Conservation (phyloP, 2,329 filamentous ascomycete genomes). For the Pyrenochaeta sp. region DNA sequence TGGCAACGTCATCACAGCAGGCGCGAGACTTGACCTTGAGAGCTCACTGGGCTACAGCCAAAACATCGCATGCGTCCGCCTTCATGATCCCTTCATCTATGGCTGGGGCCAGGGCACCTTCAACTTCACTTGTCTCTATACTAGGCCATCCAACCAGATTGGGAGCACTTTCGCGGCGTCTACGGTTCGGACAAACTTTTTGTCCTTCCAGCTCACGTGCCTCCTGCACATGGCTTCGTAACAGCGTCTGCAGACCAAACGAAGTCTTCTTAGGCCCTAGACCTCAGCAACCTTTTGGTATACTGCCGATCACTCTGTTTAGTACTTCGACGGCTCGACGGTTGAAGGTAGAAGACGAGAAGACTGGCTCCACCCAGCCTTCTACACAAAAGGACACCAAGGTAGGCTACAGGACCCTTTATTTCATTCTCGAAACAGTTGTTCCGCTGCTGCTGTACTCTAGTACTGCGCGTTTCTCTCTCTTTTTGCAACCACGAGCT, state of each 20-base stretch:
- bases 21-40: constrained; percentile 10
- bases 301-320: constrained; percentile 20
- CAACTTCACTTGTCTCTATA: constrained; percentile 13
- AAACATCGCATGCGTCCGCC: constrained; percentile 14
- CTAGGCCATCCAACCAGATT: constrained; percentile 13
- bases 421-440: neutral
- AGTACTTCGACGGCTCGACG: constrained; percentile 27
- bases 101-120: constrained; percentile 27
- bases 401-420: constrained; percentile 19
- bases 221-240: constrained; percentile 28
- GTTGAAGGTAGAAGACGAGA: constrained; percentile 16
- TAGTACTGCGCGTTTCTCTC: neutral
- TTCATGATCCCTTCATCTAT: constrained; percentile 20
- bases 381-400: constrained; percentile 8
- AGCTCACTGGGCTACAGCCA: constrained; percentile 11
- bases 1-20: constrained; percentile 14
- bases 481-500: neutral
- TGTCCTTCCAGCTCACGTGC: constrained; percentile 42
- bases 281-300: constrained; percentile 3
- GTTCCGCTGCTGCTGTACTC: neutral
- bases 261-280: constrained; percentile 4
- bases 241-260: constrained; percentile 12
- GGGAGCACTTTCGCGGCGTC: constrained; percentile 14
- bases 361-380: constrained; percentile 7
- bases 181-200: constrained; percentile 26